Conservation (phyloP, 1,284 basidiomycete species). For the Fomitopsis pinicola region DNA sequence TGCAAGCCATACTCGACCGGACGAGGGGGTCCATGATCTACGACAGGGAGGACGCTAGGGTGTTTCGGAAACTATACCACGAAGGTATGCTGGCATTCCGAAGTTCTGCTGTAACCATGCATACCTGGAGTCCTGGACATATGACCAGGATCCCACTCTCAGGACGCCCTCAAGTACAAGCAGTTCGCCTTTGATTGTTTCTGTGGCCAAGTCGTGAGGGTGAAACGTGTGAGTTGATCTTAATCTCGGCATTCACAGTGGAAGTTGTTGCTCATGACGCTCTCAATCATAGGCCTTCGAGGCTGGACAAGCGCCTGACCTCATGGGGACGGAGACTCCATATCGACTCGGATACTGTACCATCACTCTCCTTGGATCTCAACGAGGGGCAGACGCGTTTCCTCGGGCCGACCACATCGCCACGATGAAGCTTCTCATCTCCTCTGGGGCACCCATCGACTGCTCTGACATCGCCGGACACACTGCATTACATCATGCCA, state of each 20-base stretch:
- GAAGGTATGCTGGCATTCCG: constrained; percentile 19
- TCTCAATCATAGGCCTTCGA: constrained; percentile 32
- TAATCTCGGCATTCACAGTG: neutral
- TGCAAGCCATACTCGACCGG: constrained; percentile 30
- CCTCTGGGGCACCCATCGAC: constrained; percentile 37
- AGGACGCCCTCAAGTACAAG: constrained; percentile 30
- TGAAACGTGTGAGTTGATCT: constrained; percentile 26
- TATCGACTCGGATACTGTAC: constrained; percentile 44
- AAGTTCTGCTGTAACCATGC: neutral
- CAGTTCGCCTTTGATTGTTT: constrained; percentile 35
- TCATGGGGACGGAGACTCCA: constrained; percentile 40
- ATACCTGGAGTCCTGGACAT: neutral
- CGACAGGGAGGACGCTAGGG: constrained; percentile 27
- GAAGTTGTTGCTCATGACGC: neutral
- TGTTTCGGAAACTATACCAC: constrained; percentile 34
- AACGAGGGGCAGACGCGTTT: constrained; percentile 25
- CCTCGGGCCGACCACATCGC: constrained; percentile 27
- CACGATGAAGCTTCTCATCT: constrained; percentile 39
- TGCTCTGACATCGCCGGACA: constrained; percentile 42
- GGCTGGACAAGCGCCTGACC: constrained; percentile 34
- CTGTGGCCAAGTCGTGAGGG: constrained; percentile 27
- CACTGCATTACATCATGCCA: constrained; percentile 46
- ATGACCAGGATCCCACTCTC: constrained; percentile 20
- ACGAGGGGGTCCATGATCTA: constrained; percentile 31
- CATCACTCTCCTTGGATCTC: constrained; percentile 40